Evolutionary conservation across 1,284 basidiomycete species (phyloP), one percentile per base, ranked within the genome.

Genomic region (Apiotrichum gamsii): DNA sequence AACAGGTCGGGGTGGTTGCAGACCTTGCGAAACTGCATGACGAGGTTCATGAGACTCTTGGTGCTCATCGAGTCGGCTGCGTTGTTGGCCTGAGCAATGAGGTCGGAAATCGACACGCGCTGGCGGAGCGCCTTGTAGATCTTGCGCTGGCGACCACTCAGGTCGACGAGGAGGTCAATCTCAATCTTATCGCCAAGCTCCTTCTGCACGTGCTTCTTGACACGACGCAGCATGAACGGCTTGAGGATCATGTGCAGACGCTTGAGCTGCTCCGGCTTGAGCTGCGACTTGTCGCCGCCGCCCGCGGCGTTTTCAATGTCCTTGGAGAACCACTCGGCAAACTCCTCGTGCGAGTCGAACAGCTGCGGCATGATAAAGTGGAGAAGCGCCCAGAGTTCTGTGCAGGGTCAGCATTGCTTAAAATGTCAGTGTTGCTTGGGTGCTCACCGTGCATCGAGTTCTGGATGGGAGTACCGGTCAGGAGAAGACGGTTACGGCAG

Each of bases 151-250:
- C 94, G 82, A 23, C 91, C 88, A 61, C 89, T 94, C 47, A 98
- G 78, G 64, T 97, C 91, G 54, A 96, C 90, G 62, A 87, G 90
- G 37, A 98, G 80, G 67, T 99, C 95, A 59, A 89, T 84, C 74
- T 99, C 95, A 62, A 98, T 97, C 86, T 99, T 99, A 67, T 99
- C 95, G 59, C 93, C 94, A n/a, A 99, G 80, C 74, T 99, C 95
- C 69, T 98, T 98, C 73, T 99, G 95, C 15, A 99, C 95, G 72
- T 99, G 90, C 56, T 90, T 85, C 76, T 99, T 99, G 52, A 98
- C 87, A 56, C 95, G 83, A 54, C 95, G 81, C 50, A 99, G 76
- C 95, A 99, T 98, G 78, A 99, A 99, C 10, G 95, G 95, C 70
- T 98, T 97, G 61, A 99, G 77, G 54, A 99, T 98, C 90, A 98